Evolutionary conservation across 2,329 filamentous ascomycete genomes (phyloP), one percentile per base, ranked within the genome.

Genomic region (Diaporthe longicolla): DNA sequence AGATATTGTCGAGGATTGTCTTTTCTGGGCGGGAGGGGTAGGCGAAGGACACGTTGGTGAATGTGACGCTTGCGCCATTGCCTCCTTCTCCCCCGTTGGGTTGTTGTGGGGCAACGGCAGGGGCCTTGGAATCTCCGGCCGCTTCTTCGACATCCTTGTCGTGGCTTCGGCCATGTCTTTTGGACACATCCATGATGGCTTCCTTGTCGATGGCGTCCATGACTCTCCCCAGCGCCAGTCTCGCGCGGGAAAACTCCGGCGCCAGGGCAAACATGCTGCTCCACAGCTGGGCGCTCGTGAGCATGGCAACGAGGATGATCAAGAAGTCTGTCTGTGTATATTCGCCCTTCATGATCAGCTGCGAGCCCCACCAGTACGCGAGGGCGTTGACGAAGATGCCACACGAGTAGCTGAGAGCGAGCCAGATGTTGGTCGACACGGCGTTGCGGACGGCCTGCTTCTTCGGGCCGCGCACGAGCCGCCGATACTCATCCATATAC

Each of bases 311-410:
- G 10, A 58, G 55, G 32, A 58, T 58, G 55, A 58, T 37, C 32
- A 58, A 24, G 21, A 58, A 58, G 32, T 58, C 55, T 3, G 32
- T 58, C 55, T 58, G 55, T 4, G 55, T 58, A 35, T 58, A 58
- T 37, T 58, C 55, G 19, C 55, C 55, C 21, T 37, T 58, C 55
- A 58, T 58, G 21, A 58, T 58, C 9, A 37, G 55, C 55, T 58
- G 55, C 8, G 55, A 58, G 55, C 55, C 55, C 55, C 55, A 58
- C 55, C 55, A 58, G 55, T 58, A 58, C 55, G 55, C 55, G 21
- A 58, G 55, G 9, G 55, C 55, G 4, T 58, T 58, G 55, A 58
- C 55, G 8, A 58, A 58, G 9, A 58, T 58, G 55, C 55, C 55
- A 29, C 55, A 58, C 0, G 55, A 58, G 32, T 58, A 58, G 32